Percentiles rank a stretch among this genome's conserved stretches.
Evolutionary conservation across 768 basidiomycete genomes (phyloP).

Genomic region (Chalciporus sphaerocephalus): DNA sequence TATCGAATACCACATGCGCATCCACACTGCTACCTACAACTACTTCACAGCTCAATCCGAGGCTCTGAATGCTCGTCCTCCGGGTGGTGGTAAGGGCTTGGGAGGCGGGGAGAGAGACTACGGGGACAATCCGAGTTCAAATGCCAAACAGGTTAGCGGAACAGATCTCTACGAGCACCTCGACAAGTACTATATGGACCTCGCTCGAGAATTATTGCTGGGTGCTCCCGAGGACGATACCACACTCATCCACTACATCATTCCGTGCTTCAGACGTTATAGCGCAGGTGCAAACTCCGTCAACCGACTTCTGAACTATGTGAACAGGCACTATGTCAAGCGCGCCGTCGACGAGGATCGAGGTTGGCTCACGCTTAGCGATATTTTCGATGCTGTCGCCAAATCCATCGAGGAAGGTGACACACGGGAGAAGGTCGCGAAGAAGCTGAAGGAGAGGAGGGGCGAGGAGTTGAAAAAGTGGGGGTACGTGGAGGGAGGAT

Average conservation of each 20-base stretch:
- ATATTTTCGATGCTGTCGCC: conserved; percentile 59
- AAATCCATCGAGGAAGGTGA: conserved; percentile 48
- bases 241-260: conserved; percentile 62
- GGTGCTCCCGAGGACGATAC: conserved; percentile 64
- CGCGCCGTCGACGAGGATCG: conserved; percentile 74
- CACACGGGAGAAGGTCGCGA: conserved; percentile 57
- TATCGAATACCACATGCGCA: conserved; percentile 67
- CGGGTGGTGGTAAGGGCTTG: conserved; percentile 6
- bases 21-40: conserved; percentile 81
- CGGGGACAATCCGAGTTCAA: not conserved
- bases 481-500: conserved; percentile 56
- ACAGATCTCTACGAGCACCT: conserved; percentile 70
- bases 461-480: conserved; percentile 65
- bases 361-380: conserved; percentile 69
- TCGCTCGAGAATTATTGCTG: conserved; percentile 56
- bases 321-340: conserved; percentile 68
- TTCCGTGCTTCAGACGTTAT: conserved; percentile 69
- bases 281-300: conserved; percentile 62
- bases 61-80: conserved; percentile 29
- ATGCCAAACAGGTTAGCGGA: conserved; percentile 40
- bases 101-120: conserved; percentile 22
- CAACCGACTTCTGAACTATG: conserved; percentile 70
- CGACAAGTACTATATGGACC: conserved; percentile 64
- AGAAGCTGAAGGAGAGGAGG: conserved; percentile 54
- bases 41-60: conserved; percentile 67